Evolutionary conservation across 805 yeast genomes (phyloP), one percentile per base, ranked within the genome.

Genomic region (Metschnikowia continentalis): DNA sequence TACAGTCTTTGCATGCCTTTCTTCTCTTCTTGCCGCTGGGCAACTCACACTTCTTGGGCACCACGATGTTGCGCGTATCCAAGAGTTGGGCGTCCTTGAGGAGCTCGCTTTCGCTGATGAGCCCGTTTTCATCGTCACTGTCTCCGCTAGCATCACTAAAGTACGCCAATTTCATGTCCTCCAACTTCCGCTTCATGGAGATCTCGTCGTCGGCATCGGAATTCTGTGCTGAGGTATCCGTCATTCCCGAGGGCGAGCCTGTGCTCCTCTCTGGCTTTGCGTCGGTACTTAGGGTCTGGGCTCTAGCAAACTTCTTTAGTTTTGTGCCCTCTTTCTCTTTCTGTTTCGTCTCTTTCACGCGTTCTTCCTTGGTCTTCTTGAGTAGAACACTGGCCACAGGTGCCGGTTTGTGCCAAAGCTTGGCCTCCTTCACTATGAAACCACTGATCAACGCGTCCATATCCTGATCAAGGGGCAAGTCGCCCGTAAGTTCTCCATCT

Each of bases 1-100:
- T 86, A 70, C 99, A 94, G 70, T 94, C 97, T 71, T 91, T 94
- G 75, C 99, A 94, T 0, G 99, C 99, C 71, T 84, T 90, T 74
- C 92, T 82, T 66, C 96, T 79, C 70, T 78, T 80, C 58, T 78
- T 79, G 35, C 82, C 83, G 43, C 63, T 73, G 15, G 75, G 70
- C 52, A 69, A 62, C 56, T 78, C 80, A 63, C 89, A 83, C 57
- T 78, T 75, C 44, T 78, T 74, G 14, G 94, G 92, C 32, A 79
- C 75, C 23, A 80, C 73, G 45, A 82, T 69, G 54, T 76, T 71
- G 42, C 50, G 42, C 37, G 63, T 51, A 6, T 52, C 51, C 37
- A 58, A 54, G 7, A 59, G 53, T 13, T 64, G 59, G 1, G 67
- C 46, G 14, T 69, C 68, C 30, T 59, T 56, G 40, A 79, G 63